These are phyloP conservation scores for Candida pseudoglaebosa DNA, from an alignment of 805 yeast species.

Conservation along the genomic window DNA sequence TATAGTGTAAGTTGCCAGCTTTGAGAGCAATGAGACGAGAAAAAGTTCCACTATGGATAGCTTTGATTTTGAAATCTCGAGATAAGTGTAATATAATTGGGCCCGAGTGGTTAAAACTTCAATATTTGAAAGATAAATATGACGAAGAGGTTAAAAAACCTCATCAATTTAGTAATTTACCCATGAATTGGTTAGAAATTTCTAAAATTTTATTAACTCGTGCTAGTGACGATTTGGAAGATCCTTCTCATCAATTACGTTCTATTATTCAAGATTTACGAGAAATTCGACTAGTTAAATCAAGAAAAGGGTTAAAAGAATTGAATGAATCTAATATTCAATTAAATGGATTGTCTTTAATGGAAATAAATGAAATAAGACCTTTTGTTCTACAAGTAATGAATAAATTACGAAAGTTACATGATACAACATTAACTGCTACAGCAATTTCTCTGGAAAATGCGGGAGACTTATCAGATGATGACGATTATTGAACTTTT, in stretches of 20 bases:
- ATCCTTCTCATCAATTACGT: conserved; percentile 67
- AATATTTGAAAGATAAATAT: conserved; percentile 50
- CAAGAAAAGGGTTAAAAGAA: conserved; percentile 71
- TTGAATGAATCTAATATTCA: conserved; percentile 81
- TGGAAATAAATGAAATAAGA: conserved; percentile 86
- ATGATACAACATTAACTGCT: conserved; percentile 26
- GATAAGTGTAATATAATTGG: conserved; percentile 80
- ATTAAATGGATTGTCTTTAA: conserved; percentile 71
- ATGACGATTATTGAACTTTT: conserved; percentile 8
- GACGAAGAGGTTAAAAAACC: conserved; percentile 62
- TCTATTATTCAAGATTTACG: conserved; percentile 76
- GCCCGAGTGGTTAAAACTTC: conserved; percentile 75
- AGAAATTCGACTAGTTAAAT: conserved; percentile 77
- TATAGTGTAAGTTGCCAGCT: conserved; percentile 49
- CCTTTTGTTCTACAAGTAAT: conserved; percentile 79
- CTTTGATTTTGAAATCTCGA: conserved; percentile 76
- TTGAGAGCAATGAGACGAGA: conserved; percentile 65
- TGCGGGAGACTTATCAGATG: conserved; percentile 15
- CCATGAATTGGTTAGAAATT: conserved; percentile 86
- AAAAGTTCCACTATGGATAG: conserved; percentile 83
- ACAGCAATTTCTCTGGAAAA: conserved; percentile 7
- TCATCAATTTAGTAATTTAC: conserved; percentile 63
- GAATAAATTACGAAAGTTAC: conserved; percentile 66
- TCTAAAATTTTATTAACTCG: conserved; percentile 63
- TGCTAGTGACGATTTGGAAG: conserved; percentile 77